A percentile compares a stretch with the other conserved stretches of the same genome.
These are phyloP conservation scores for Cyathus striatus DNA, from an alignment of 768 basidiomycete genomes.

Conservation along the genomic window DNA sequence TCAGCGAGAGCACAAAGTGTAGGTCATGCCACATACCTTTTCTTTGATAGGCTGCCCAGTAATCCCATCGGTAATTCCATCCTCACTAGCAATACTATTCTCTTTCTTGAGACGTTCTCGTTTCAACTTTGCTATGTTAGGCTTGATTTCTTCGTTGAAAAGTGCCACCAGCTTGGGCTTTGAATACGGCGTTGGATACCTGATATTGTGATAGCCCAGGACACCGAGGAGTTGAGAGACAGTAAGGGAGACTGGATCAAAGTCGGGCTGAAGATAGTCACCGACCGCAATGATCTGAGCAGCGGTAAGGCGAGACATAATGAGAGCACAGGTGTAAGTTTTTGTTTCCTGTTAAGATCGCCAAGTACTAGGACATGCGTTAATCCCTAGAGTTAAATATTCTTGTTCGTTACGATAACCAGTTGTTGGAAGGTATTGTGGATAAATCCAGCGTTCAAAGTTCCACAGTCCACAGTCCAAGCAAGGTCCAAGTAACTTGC, in stretches of 20 bases:
- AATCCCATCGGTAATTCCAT: slow-evolving; percentile 78
- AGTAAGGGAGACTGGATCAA: slow-evolving; percentile 69
- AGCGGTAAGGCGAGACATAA: slow-evolving; percentile 76
- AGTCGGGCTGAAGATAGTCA: slow-evolving; percentile 76
- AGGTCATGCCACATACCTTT: slow-evolving; percentile 29
- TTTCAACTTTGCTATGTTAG: slow-evolving; percentile 50
- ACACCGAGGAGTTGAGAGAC: slow-evolving; percentile 79
- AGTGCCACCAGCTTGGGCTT: slow-evolving; percentile 72
- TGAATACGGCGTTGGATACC: slow-evolving; percentile 68
- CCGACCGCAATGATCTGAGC: slow-evolving; percentile 70
- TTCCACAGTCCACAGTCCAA: too few species aligned
- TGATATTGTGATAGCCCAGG: slow-evolving; percentile 70
- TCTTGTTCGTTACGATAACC: too few species aligned
- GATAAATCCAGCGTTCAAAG: too few species aligned
- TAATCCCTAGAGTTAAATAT: too few species aligned
- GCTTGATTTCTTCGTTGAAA: slow-evolving; percentile 76
- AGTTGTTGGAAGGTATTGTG: too few species aligned
- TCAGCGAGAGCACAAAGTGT: background rate
- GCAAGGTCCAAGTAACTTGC: too few species aligned
- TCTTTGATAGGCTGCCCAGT: slow-evolving; percentile 65
- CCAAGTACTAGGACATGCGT: too few species aligned
- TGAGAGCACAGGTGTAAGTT: background rate
- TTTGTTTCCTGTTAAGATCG: background rate
- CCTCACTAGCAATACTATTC: slow-evolving; percentile 72
- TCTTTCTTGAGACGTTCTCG: slow-evolving; percentile 61